Conservation (phyloP, 202 grass and related monocot genomes). For the Carex arenaria region DNA sequence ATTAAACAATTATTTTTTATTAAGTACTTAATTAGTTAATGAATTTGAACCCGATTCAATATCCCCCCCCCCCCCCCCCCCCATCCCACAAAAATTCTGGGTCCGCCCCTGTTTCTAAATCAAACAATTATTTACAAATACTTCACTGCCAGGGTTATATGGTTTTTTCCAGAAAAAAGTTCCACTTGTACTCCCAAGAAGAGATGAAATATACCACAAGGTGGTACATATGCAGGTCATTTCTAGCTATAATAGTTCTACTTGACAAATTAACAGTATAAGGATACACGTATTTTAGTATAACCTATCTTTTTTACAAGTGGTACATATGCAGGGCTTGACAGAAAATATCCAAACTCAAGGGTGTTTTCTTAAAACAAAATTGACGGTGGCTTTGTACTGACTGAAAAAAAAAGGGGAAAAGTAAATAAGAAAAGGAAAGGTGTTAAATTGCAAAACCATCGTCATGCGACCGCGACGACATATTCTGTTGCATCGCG, state of each 20-base stretch:
- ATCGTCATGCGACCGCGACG: neutral
- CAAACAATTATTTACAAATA: neutral
- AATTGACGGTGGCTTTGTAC: neutral
- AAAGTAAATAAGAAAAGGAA: neutral
- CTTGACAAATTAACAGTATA: too few relatives aligned
- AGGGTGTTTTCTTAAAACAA: too few relatives aligned
- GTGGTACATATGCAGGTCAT: neutral
- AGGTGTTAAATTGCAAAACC: neutral
- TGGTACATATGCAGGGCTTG: too few relatives aligned
- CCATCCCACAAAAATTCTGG: too few relatives aligned
- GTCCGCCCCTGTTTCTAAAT: too few relatives aligned
- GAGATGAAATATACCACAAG: neutral
- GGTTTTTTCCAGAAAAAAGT: neutral
- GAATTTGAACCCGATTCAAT: too few relatives aligned
- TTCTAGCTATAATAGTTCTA: neutral
- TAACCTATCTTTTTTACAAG: too few relatives aligned
- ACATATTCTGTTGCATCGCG: neutral
- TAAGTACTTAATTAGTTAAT: too few relatives aligned
- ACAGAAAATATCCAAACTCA: too few relatives aligned
- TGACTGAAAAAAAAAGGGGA: neutral
- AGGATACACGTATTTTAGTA: too few relatives aligned
- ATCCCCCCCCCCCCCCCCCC: too few relatives aligned
- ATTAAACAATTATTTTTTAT: too few relatives aligned
- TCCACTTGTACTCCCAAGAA: neutral
- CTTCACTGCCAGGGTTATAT: neutral